A percentile compares a stretch with the other conserved stretches of the same genome.
phyloP scores from a whole-genome alignment of 2,329 filamentous ascomycete genomes.

The Pseudopyricularia cyperi region DNA sequence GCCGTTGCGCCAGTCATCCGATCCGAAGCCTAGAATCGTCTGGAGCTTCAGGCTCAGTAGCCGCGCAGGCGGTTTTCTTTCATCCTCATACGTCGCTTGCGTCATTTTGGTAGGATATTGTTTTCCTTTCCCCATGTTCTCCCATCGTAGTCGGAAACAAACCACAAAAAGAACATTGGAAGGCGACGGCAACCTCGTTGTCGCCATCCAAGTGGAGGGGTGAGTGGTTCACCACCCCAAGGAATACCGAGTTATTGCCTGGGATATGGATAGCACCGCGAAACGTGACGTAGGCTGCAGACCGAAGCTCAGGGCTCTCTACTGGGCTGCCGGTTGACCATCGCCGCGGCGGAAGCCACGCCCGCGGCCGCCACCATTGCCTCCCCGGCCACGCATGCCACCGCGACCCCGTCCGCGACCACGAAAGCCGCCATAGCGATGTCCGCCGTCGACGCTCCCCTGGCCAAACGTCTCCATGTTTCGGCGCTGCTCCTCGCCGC shows the following conservation, averaged over 20 bases:
- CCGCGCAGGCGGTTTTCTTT: too few species aligned
- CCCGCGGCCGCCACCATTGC: constrained; percentile 17
- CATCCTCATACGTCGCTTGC: too few species aligned
- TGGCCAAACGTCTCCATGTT: constrained; percentile 98
- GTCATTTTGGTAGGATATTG: too few species aligned
- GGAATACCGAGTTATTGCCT: too few species aligned
- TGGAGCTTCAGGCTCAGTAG: too few species aligned
- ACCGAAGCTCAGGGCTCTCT: constrained; percentile 2
- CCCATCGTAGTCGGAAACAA: too few species aligned
- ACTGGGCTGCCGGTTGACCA: constrained; percentile 8
- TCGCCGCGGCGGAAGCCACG: constrained; percentile 6
- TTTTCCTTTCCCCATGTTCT: too few species aligned
- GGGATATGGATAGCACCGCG: neutral
- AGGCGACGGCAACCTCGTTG: too few species aligned
- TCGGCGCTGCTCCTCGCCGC: constrained; percentile 82
- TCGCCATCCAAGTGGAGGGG: too few species aligned
- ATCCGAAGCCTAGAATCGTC: neutral
- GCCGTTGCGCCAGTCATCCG: neutral
- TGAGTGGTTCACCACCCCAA: too few species aligned
- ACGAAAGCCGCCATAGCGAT: constrained; percentile 50
- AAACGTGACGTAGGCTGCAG: neutral
- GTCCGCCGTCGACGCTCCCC: constrained; percentile 77
- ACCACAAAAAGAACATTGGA: too few species aligned
- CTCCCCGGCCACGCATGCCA: constrained; percentile 29
- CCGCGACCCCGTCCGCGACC: constrained; percentile 67